Conservation (phyloP, 176 grass and related monocot species). For the barley (Hordeum vulgare) region DNA sequence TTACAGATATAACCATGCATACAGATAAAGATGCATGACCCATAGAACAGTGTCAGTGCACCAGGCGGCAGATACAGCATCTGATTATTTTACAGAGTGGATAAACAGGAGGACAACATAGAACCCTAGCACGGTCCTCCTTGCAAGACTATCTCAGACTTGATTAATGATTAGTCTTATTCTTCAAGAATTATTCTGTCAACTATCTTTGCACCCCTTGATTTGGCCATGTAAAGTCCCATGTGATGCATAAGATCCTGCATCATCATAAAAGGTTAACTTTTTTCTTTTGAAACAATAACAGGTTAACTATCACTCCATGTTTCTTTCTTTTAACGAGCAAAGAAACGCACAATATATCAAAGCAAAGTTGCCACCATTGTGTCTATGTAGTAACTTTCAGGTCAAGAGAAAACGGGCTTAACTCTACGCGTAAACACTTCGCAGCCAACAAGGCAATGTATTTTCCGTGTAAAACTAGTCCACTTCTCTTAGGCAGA, state of each 20-base stretch:
- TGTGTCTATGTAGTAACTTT: not conserved
- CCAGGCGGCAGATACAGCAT: not conserved
- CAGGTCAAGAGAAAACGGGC: not conserved
- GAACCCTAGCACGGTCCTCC: not conserved
- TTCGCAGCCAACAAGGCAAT: not conserved
- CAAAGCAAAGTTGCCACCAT: not conserved
- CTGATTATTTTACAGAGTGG: not conserved
- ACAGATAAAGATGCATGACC: not conserved
- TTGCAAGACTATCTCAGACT: not conserved
- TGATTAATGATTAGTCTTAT: not conserved
- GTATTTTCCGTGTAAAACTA: not conserved
- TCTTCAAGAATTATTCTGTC: constrained; percentile 45
- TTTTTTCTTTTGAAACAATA: no score
- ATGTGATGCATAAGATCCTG: constrained; percentile 88
- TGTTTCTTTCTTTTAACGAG: not conserved
- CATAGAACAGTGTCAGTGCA: not conserved
- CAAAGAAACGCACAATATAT: not conserved
- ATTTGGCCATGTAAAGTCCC: constrained; percentile 80
- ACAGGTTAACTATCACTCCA: not conserved
- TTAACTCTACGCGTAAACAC: not conserved
- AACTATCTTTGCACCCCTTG: constrained; percentile 71
- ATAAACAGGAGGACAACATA: not conserved
- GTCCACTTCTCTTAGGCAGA: not conserved
- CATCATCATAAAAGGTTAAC: not conserved
- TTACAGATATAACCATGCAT: not conserved